Evolutionary conservation across 1,139 yeast species (phyloP).

Genomic region (Taphrina deformans): DNA sequence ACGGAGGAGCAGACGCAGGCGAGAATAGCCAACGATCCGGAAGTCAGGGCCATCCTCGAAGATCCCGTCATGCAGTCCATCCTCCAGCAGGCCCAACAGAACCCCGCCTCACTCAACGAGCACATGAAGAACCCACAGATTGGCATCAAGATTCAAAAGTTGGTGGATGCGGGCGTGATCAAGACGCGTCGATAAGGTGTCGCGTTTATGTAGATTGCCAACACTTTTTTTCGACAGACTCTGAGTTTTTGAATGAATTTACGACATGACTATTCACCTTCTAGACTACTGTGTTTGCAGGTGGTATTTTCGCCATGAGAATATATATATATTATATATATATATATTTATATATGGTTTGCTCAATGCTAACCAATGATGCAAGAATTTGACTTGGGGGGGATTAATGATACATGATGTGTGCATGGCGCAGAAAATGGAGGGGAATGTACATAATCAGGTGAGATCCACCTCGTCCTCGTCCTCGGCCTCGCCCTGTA

Average conservation of each 20-base stretch:
- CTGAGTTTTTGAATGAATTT: not conserved
- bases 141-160: slow-evolving; percentile 78
- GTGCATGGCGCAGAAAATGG: not conserved
- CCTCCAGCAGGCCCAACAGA: slow-evolving; percentile 86
- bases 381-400: not conserved
- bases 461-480: slow-evolving; percentile 15
- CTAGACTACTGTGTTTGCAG: no score
- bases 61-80: slow-evolving; percentile 98
- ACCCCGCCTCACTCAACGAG: slow-evolving; percentile 95
- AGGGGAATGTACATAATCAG: not conserved
- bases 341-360: not conserved
- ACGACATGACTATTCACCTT: no score
- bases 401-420: not conserved
- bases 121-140: slow-evolving; percentile 98
- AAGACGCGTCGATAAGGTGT: slow-evolving; percentile 61
- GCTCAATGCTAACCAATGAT: not conserved
- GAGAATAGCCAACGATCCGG: slow-evolving; percentile 90
- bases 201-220: not conserved
- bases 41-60: slow-evolving; percentile 78
- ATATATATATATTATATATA: no score
- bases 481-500: slow-evolving; percentile 11
- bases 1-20: slow-evolving; percentile 93
- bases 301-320: no score
- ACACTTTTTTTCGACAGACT: not conserved
- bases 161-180: slow-evolving; percentile 96